Conservation (phyloP, 345 rosid genomes). For the Salix caprea region DNA sequence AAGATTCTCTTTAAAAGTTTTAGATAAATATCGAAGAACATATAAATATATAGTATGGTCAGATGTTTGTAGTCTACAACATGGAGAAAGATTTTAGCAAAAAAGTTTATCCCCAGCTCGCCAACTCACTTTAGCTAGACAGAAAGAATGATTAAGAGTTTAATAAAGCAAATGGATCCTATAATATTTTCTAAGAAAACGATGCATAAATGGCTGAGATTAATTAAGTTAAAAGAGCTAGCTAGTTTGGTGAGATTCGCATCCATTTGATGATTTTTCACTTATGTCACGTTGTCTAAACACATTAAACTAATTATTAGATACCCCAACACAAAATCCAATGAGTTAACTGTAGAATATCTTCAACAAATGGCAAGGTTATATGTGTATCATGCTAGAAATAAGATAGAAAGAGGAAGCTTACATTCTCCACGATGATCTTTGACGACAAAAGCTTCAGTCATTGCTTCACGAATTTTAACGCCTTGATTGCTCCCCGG, state of each 20-base stretch:
- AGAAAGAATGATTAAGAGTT: background rate
- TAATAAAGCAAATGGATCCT: background rate
- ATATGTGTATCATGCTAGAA: background rate
- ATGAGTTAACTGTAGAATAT: background rate
- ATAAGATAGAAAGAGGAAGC: conserved; percentile 25
- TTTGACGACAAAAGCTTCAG: conserved; percentile 70
- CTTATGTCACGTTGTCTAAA: background rate
- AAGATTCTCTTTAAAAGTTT: too few species aligned
- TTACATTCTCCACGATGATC: conserved; percentile 98
- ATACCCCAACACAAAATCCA: background rate
- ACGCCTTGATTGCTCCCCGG: conserved; percentile 45
- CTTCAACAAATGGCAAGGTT: background rate
- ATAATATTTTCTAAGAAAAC: background rate
- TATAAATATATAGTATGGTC: too few species aligned
- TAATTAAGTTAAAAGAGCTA: background rate
- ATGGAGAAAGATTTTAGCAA: too few species aligned
- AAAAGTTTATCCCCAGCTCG: background rate
- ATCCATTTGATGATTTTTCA: background rate
- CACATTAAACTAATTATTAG: background rate
- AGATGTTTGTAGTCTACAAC: background rate
- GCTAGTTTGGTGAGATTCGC: background rate
- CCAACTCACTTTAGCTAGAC: background rate
- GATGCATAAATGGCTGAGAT: background rate
- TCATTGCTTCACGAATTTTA: conserved; percentile 62
- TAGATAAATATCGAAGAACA: background rate